Conservation (phyloP, 2,329 filamentous ascomycete species). For the Stagonosporopsis tanaceti region DNA sequence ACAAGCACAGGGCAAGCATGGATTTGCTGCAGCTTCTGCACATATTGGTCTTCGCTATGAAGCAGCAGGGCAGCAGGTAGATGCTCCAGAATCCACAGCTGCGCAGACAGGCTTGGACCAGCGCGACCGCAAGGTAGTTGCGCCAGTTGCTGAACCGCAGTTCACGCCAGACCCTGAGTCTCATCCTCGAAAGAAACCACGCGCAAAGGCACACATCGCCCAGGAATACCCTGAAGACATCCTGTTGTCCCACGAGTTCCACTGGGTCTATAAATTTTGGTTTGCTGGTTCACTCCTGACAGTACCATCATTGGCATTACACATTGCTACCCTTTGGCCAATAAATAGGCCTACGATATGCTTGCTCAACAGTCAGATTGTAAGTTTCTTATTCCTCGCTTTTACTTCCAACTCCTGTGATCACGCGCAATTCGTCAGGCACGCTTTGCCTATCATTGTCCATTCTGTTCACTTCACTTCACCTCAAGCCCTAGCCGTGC, state of each 20-base stretch:
- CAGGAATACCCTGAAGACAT: background rate
- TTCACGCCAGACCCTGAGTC: background rate
- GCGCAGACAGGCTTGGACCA: background rate
- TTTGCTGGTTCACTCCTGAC: background rate
- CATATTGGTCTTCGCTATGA: background rate
- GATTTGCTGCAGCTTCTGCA: background rate
- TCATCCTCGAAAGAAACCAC: conserved; percentile 2
- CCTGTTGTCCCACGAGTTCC: background rate
- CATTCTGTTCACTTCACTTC: background rate
- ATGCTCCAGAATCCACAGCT: background rate
- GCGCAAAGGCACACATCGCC: conserved; percentile 2
- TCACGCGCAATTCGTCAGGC: too few species aligned
- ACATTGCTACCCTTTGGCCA: too few species aligned
- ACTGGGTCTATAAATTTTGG: background rate
- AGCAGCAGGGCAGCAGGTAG: background rate
- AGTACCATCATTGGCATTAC: background rate
- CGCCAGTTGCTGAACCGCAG: background rate
- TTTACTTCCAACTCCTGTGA: too few species aligned
- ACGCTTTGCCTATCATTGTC: background rate
- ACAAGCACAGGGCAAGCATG: background rate
- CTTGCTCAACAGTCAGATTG: too few species aligned
- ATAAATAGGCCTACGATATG: too few species aligned
- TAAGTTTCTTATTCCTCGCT: background rate
- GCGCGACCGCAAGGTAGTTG: background rate
- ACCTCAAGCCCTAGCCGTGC: background rate